These are phyloP conservation scores for Firmiana major DNA, from an alignment of 345 rosid genomes.

Conservation along the genomic window DNA sequence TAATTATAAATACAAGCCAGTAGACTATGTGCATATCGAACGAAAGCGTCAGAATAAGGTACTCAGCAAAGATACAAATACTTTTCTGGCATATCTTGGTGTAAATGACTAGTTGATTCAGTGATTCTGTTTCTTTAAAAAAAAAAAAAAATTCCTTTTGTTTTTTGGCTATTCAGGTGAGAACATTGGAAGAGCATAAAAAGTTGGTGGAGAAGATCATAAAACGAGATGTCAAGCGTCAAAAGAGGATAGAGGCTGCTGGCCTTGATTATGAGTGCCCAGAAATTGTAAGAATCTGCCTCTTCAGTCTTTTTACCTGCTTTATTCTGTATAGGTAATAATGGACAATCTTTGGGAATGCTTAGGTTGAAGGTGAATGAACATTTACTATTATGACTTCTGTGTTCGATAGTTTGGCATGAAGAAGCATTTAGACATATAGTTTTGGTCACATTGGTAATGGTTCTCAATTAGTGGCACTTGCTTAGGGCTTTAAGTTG, in stretches of 20 bases:
- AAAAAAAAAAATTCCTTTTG: too few species aligned
- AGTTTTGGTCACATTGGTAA: not conserved
- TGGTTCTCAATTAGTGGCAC: not conserved
- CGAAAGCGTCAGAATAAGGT: constrained; percentile 70
- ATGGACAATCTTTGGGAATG: not conserved
- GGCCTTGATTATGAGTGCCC: constrained; percentile 89
- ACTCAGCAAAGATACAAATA: not conserved
- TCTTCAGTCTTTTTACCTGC: not conserved
- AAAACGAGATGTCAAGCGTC: constrained; percentile 58
- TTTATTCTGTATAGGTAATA: not conserved
- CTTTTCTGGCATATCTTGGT: not conserved
- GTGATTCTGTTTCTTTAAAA: too few species aligned
- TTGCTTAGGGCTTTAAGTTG: not conserved
- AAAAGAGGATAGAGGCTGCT: constrained; percentile 69
- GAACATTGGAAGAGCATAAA: constrained; percentile 78
- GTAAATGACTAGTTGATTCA: not conserved
- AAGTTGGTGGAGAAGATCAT: constrained; percentile 65
- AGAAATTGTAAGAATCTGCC: constrained; percentile 59
- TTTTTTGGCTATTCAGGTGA: constrained; percentile 47
- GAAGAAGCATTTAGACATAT: not conserved
- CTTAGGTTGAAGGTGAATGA: not conserved
- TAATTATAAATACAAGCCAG: constrained; percentile 46
- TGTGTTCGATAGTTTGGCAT: not conserved
- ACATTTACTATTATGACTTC: not conserved
- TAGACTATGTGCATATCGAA: constrained; percentile 63